A percentile compares a stretch with the other conserved stretches of the same genome.
phyloP scores from a whole-genome alignment of 768 basidiomycete genomes.

The Phlegmacium glaucopus region DNA sequence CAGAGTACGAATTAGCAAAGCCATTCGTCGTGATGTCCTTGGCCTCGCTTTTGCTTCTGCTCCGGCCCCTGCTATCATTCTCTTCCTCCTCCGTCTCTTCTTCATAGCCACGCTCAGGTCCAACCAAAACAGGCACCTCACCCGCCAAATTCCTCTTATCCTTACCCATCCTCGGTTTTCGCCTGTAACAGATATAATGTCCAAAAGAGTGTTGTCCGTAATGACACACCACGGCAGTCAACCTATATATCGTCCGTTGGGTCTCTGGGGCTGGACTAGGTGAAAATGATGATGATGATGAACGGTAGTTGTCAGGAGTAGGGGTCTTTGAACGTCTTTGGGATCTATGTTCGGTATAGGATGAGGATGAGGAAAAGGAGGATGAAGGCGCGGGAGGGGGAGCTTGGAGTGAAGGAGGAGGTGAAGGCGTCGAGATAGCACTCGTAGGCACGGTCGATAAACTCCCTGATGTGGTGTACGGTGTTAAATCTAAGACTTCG shows the following conservation, averaged over 20 bases:
- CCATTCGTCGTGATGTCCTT: not conserved
- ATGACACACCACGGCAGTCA: slow-evolving; percentile 86
- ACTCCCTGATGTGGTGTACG: slow-evolving; percentile 79
- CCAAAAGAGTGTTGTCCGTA: slow-evolving; percentile 92
- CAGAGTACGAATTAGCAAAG: too few relatives aligned
- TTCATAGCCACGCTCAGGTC: slow-evolving; percentile 21
- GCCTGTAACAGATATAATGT: slow-evolving; percentile 89
- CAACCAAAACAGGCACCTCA: slow-evolving; percentile 31
- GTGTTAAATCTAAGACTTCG: slow-evolving; percentile 84
- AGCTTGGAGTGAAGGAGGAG: too few relatives aligned
- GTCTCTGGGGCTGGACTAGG: slow-evolving; percentile 17
- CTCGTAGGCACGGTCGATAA: slow-evolving; percentile 67
- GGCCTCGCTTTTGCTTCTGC: slow-evolving; percentile 3
- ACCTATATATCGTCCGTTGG: slow-evolving; percentile 77
- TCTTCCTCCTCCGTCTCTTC: slow-evolving; percentile 10
- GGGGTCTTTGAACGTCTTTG: slow-evolving; percentile 48
- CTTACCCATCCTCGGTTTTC: slow-evolving; percentile 58
- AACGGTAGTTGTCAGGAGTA: slow-evolving; percentile 45
- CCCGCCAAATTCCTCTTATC: slow-evolving; percentile 28
- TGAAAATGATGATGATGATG: too few relatives aligned
- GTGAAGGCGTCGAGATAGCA: slow-evolving; percentile 66
- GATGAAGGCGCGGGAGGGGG: too few relatives aligned
- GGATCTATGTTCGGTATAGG: not conserved
- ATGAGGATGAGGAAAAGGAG: slow-evolving; percentile 1
- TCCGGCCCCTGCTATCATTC: too few relatives aligned